Evolutionary conservation across 129 eudicot species (phyloP), one percentile per base, ranked within the genome.

Genomic region (Helianthus tuberosus): DNA sequence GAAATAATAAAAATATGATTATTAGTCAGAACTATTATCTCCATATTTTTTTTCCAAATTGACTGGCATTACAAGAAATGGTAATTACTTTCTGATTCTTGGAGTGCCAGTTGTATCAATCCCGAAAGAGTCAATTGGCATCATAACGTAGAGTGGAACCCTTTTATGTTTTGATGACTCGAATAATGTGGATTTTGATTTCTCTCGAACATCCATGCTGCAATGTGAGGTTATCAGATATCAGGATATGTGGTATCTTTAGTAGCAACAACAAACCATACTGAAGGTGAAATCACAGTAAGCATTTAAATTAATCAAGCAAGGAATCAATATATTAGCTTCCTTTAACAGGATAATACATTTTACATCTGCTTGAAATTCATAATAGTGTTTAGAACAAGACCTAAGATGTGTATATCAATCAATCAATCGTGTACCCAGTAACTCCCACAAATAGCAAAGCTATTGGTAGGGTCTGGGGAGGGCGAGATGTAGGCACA

Each of bases 121-220:
- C 35, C 89, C 89, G 66, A 87, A 84, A 72, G 89, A 75, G 66
- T 87, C 92, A 3, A 84, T 58, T 3, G 89, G 92, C 92, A 87
- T 81, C 92, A 87, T 87, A 61, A 87, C 87, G 46, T 78, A 87
- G 65, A 87, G 54, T 29, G 92, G 92, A 65, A 87, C 87, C 75
- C 85, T 82, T 70, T 79, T 84, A 68, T 82, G 88, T 71, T 79
- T 87, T 13, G 86, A 87, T 46, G 87, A 84, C 75, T 87, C 88
- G 15, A 79, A 82, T 62, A 84, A 64, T 14, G 77, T 58, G 64
- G 85, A 84, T 84, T 83, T 84, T 73, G 87, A 84, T 75, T 84
- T 79, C 75, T 87, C 92, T 53, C 86, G 81, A 51, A 85, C 87
- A 84, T 84, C 92, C 89, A 87, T 84, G 80, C 89, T 87, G 79